Conservation (phyloP, 208 protist species). For the Zelonia costaricensis region DNA sequence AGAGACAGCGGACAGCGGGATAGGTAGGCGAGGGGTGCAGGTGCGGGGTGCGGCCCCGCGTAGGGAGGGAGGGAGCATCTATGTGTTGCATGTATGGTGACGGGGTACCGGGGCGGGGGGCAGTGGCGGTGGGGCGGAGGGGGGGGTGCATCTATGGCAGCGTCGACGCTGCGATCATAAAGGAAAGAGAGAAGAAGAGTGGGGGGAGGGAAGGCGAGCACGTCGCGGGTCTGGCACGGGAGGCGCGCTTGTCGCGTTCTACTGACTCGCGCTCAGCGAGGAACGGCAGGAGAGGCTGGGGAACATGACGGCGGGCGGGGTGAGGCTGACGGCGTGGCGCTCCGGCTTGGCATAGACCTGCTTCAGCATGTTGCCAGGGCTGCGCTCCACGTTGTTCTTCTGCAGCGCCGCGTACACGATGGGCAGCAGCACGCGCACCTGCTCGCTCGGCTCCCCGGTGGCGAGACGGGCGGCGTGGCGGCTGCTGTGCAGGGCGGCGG, state of each 20-base stretch:
- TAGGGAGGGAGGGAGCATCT: too few species aligned
- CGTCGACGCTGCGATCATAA: neutral
- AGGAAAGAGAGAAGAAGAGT: constrained; percentile 9
- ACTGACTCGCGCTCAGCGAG: constrained; percentile 23
- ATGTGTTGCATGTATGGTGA: too few species aligned
- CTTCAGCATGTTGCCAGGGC: constrained; percentile 35
- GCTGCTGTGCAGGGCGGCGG: constrained; percentile 67
- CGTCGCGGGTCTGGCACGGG: too few species aligned
- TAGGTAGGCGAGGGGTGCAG: too few species aligned
- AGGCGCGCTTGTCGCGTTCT: too few species aligned
- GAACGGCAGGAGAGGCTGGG: constrained; percentile 25
- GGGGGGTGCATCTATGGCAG: neutral
- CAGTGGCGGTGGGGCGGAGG: too few species aligned
- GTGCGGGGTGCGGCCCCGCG: too few species aligned
- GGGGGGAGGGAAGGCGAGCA: neutral
- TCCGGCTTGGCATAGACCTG: constrained; percentile 40
- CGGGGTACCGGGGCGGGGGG: too few species aligned
- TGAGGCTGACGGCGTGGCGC: constrained; percentile 45
- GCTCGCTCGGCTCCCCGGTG: constrained; percentile 37
- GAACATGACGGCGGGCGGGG: constrained; percentile 25
- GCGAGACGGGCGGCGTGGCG: constrained; percentile 38
- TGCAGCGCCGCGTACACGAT: constrained; percentile 32
- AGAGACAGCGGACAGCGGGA: too few species aligned
- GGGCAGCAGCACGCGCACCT: constrained; percentile 42
- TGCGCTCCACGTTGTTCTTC: constrained; percentile 24